phyloP scores from a whole-genome alignment of 176 grass and related monocot genomes.

The Phragmites australis region DNA sequence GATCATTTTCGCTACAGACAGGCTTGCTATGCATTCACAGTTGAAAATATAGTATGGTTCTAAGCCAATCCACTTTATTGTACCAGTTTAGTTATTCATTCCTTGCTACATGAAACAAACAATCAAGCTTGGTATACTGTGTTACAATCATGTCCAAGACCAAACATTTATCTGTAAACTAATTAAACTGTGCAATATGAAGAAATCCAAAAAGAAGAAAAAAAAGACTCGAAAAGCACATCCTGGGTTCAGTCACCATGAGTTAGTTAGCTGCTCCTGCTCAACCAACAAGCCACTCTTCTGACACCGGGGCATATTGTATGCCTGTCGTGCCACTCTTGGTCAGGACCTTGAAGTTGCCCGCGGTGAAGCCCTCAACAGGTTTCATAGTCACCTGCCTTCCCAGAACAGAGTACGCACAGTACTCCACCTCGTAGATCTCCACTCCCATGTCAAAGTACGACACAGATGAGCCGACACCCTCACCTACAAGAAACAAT shows the following conservation, averaged over 20 bases:
- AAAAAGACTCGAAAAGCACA: background rate
- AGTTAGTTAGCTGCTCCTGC: background rate
- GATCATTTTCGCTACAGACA: too few species aligned
- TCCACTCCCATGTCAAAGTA: too few species aligned
- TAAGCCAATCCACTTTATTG: background rate
- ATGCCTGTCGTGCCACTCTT: constrained; percentile 50
- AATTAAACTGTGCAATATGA: background rate
- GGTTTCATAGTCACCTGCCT: too few species aligned
- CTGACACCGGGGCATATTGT: constrained; percentile 10
- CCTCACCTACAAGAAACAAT: too few species aligned
- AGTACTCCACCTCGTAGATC: too few species aligned
- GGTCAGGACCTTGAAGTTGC: constrained; percentile 26
- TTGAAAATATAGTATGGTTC: too few species aligned
- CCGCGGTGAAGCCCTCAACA: too few species aligned
- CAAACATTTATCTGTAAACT: background rate
- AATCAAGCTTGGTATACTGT: background rate
- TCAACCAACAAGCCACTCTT: background rate
- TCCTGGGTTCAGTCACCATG: background rate
- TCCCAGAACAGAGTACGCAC: too few species aligned
- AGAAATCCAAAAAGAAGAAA: background rate
- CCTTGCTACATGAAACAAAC: background rate
- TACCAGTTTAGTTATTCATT: background rate
- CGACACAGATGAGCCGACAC: too few species aligned
- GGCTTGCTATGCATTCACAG: too few species aligned
- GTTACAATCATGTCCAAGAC: background rate